phyloP scores from a whole-genome alignment of 1,284 basidiomycete genomes.

The Ganoderma multipileum region DNA sequence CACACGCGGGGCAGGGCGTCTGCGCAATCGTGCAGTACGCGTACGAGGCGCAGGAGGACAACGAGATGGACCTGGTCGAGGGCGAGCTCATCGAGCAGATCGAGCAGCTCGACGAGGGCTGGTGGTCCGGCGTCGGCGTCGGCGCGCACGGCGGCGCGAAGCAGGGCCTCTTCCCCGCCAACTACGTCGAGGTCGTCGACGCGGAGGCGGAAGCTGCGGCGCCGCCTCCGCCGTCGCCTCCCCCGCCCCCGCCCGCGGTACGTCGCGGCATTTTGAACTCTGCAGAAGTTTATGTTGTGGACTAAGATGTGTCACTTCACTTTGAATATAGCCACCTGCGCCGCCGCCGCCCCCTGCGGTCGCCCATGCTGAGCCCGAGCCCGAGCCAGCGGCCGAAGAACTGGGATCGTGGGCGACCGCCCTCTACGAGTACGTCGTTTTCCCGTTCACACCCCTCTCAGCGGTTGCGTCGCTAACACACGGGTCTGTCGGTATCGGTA shows the following conservation, averaged over 20 bases:
- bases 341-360: slow-evolving; percentile 50
- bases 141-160: slow-evolving; percentile 67
- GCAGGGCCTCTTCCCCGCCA: slow-evolving; percentile 83
- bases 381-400: slow-evolving; percentile 44
- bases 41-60: slow-evolving; percentile 85
- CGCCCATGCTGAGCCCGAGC: slow-evolving; percentile 36
- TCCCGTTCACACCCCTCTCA: not conserved
- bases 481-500: not conserved
- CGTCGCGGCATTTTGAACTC: slow-evolving; percentile 3
- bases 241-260: slow-evolving; percentile 46
- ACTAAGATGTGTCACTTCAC: not conserved
- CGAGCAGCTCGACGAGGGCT: slow-evolving; percentile 85
- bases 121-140: slow-evolving; percentile 86
- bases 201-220: slow-evolving; percentile 44
- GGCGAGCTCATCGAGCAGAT: slow-evolving; percentile 85
- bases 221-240: slow-evolving; percentile 47
- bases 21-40: slow-evolving; percentile 76
- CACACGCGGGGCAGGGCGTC: slow-evolving; percentile 52
- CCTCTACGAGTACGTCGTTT: slow-evolving; percentile 72
- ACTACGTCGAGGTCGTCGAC: slow-evolving; percentile 82
- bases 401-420: slow-evolving; percentile 73
- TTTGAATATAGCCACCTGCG: slow-evolving; percentile 34
- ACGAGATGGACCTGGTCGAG: slow-evolving; percentile 83
- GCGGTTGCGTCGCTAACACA: not conserved
- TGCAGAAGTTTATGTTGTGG: too few species aligned